Base-by-base conservation (phyloP, 768 basidiomycete species). In the Hericium erinaceus region DNA sequence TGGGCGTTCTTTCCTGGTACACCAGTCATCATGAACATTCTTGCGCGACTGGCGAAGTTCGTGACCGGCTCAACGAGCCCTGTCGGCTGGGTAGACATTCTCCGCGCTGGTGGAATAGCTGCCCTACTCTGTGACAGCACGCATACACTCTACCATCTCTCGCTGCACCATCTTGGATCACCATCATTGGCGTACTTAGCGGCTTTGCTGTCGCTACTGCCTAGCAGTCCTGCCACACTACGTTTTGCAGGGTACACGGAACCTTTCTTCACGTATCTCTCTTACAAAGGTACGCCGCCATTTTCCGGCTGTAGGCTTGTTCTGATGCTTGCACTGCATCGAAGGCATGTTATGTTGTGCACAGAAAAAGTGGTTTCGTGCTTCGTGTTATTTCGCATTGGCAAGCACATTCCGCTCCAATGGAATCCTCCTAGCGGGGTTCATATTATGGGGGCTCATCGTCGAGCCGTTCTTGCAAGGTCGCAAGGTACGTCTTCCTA, bases 1-100 rank as follows among this genome's bases (percentile, higher is more conserved):
- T 89, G 89, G 80, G 95, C 95, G 0, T 98, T 92, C 69, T 79
- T 92, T 60, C 88, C 91, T 2, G 90, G 80, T 4, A 69, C 81
- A 24, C 80, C 89, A 3, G 64, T 73, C 11, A 52, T 88, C 52
- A 77, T 92, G 69, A 74, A 78, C 2, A 10, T 46, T 5, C 20
- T 52, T 53, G 56, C 3, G 28, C 39, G 13, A 20, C 52, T 57
- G 37, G 12, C 33, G 9, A 24, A 37, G 16, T 16, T 26, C 16
- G 24, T 26, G 12, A 24, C 24, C 10, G 49, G 49, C 49, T 51
- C 49, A 37, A 40, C 51, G 22, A 33, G 38, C 5, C 49, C 52
- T 8, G 20, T 58, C 12, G 40, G 38, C 1, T 52, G 64, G 41
- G 58, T 64, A 4, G 63, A 70, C 12, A 56, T 77, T 15, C 67